Conservation (phyloP, 208 protist genomes). For the Trypanosoma theileri region DNA sequence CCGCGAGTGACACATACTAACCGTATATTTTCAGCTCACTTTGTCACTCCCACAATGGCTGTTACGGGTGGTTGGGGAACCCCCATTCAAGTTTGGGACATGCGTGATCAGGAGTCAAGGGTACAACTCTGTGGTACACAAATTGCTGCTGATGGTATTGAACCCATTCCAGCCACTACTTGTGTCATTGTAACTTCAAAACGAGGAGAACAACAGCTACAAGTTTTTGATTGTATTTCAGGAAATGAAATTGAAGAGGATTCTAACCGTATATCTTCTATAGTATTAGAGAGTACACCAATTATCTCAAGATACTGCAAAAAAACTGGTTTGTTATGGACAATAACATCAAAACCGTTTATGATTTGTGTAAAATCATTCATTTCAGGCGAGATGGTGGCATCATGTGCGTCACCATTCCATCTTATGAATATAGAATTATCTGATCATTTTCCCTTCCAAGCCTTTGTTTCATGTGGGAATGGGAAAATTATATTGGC, state of each 20-base stretch:
- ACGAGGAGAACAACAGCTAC: slow-evolving; percentile 40
- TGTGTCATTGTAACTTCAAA: slow-evolving; percentile 64
- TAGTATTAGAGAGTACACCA: slow-evolving; percentile 26
- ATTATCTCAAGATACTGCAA: slow-evolving; percentile 41
- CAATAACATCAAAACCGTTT: slow-evolving; percentile 37
- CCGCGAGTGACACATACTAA: slow-evolving; percentile 62
- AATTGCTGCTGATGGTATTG: slow-evolving; percentile 74
- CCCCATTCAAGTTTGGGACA: slow-evolving; percentile 89
- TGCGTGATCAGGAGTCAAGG: slow-evolving; percentile 52
- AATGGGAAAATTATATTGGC: slow-evolving; percentile 20
- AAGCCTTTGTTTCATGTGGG: slow-evolving; percentile 36
- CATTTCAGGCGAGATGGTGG: slow-evolving; percentile 36
- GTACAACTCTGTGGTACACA: slow-evolving; percentile 49
- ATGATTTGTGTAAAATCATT: slow-evolving; percentile 41
- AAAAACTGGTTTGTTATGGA: slow-evolving; percentile 48
- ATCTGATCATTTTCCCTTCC: slow-evolving; percentile 10
- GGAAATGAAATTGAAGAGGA: slow-evolving; percentile 37
- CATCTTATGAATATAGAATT: slow-evolving; percentile 39
- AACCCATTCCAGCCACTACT: slow-evolving; percentile 48
- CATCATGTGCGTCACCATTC: slow-evolving; percentile 30
- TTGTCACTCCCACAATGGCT: slow-evolving; percentile 40
- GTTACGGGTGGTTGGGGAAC: slow-evolving; percentile 87
- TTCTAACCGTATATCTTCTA: slow-evolving; percentile 29
- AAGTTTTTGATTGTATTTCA: slow-evolving; percentile 65
- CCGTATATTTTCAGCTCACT: slow-evolving; percentile 81